phyloP scores from a whole-genome alignment of 2,329 filamentous ascomycete genomes.

The Phoma sp. region DNA sequence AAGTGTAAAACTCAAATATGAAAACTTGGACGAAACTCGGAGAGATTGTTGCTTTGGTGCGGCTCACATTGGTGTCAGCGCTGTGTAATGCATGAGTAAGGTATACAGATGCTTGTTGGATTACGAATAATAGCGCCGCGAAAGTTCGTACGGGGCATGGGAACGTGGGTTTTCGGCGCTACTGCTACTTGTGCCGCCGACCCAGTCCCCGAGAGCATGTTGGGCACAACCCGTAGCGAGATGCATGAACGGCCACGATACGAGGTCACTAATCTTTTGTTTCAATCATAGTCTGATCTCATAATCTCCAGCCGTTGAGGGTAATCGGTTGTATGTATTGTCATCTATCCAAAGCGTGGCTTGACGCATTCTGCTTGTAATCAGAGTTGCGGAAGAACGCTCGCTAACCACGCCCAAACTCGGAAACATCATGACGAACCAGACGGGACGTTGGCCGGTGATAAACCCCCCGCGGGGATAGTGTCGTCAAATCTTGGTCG shows the following conservation, averaged over 20 bases:
- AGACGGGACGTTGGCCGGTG: conserved; percentile 5
- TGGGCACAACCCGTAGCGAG: neutral
- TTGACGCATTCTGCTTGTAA: neutral
- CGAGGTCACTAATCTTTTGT: neutral
- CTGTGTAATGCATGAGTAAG: conserved; percentile 8
- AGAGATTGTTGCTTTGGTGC: neutral
- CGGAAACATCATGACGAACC: neutral
- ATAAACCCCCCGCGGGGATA: neutral
- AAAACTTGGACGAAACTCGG: conserved; percentile 6
- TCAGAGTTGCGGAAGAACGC: neutral
- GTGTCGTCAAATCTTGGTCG: conserved; percentile 4
- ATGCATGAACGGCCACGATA: neutral
- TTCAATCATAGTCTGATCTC: neutral
- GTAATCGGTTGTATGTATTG: too few relatives aligned
- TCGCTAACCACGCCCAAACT: neutral
- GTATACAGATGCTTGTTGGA: neutral
- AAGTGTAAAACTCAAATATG: neutral
- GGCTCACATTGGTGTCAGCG: neutral
- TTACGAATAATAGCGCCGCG: conserved; percentile 8
- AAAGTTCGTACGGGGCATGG: neutral
- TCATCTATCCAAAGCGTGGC: neutral
- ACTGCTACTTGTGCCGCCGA: neutral
- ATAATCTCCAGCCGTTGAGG: too few relatives aligned
- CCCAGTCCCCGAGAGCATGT: neutral
- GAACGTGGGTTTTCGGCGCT: conserved; percentile 2